Percentiles rank a stretch among this genome's conserved stretches.
phyloP scores from a whole-genome alignment of 2,329 filamentous ascomycete genomes.

The Verticillium dahliae region DNA sequence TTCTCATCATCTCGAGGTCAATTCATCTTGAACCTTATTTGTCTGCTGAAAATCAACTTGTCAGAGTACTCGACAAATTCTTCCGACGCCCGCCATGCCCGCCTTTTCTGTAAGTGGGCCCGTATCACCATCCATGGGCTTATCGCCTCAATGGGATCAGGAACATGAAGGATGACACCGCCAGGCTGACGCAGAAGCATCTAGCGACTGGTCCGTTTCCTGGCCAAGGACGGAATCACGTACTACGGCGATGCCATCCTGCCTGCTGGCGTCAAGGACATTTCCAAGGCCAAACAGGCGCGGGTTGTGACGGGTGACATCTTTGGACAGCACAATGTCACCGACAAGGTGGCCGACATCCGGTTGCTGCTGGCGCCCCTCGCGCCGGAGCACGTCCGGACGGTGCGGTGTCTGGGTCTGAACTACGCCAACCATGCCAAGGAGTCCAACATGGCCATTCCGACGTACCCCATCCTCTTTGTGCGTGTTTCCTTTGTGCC shows the following conservation, averaged over 20 bases:
- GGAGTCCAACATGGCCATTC: conserved; percentile 58
- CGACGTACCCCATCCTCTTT: conserved; percentile 67
- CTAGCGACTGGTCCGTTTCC: conserved; percentile 67
- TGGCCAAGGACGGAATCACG: conserved; percentile 60
- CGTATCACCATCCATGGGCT: conserved; percentile 3
- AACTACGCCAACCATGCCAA: conserved; percentile 67
- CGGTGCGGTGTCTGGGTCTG: conserved; percentile 62
- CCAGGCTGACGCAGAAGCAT: not conserved
- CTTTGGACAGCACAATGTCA: conserved; percentile 58
- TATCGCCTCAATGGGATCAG: not conserved
- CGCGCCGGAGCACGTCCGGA: conserved; percentile 54
- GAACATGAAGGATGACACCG: not conserved
- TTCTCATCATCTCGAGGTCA: not conserved
- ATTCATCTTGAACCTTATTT: not conserved
- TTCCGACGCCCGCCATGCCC: conserved; percentile 22
- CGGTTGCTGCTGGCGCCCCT: conserved; percentile 56
- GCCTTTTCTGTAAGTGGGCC: conserved; percentile 37
- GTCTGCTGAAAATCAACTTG: not conserved
- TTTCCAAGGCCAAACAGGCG: conserved; percentile 54
- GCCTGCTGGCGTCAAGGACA: conserved; percentile 51
- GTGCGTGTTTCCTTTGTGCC: conserved; percentile 27
- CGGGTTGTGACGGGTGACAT: conserved; percentile 59
- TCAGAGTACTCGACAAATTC: not conserved
- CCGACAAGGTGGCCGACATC: conserved; percentile 52
- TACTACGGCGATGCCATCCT: conserved; percentile 73